Base-by-base conservation (phyloP, 129 eudicot species). In the Centella asiatica region DNA sequence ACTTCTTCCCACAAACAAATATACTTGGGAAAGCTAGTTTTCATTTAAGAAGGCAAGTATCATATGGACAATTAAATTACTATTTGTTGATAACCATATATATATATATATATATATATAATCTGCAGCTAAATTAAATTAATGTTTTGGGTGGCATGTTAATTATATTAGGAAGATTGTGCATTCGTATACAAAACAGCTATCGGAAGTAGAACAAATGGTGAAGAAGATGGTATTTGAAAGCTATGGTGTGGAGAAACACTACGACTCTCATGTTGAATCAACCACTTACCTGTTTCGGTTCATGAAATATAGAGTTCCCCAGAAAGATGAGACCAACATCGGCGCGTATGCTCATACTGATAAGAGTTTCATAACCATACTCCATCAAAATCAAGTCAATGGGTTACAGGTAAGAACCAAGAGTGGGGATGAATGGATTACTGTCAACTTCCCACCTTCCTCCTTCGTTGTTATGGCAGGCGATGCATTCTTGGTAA, bases 181-280 rank as follows among this genome's bases (percentile, higher is more conserved):
- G 55, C 74, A 66, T 15, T 51, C 72, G 4, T 64, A 66, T 22
- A 69, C 80, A 10, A 75, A 72, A 44, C 28, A 56, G 18, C 66
- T 68, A 44, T 63, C 77, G 12, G 44, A 68, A 24, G 60, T 79
- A 9, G 78, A 81, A 63, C 76, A 78, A 8, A 59, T 56, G 37
- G 85, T 85, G 62, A 79, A 72, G 74, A 57, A 62, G 67, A 85
- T 85, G 83, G 74, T 81, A 23, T 77, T 80, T 0, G 69, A 78
- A 66, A 65, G 77, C 25, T 85, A 85, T 57, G 85, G 83, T 12
- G 64, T 85, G 33, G 72, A 66, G 68, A 58, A 81, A 36, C 52
- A 71, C 59, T 81, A 76, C 4, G 64, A 76, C 4, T 31, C 71
- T 3, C 68, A 74, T 37, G 29, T 22, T 26, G 72, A 60, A 14